phyloP scores from a whole-genome alignment of 1,284 basidiomycete genomes.

The Moesziomyces sp. region DNA sequence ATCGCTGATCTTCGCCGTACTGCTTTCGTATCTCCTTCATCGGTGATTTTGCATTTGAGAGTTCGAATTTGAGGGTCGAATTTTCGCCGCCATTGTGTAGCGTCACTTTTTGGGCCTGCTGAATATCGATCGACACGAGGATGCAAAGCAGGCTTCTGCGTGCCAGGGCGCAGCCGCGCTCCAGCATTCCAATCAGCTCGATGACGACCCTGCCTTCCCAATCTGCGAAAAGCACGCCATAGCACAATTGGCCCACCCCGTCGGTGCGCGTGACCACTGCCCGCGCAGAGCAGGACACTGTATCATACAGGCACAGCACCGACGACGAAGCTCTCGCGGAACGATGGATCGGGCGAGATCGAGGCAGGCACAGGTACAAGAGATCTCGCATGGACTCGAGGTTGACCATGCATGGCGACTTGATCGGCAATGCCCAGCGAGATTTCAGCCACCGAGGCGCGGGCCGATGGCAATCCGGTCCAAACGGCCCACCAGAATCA shows the following conservation, averaged over 20 bases:
- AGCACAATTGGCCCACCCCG: no score
- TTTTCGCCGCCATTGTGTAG: neutral
- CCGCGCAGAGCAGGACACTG: no score
- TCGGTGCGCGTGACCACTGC: no score
- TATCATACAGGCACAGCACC: no score
- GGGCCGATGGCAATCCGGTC: neutral
- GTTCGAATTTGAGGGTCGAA: no score
- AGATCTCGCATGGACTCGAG: neutral
- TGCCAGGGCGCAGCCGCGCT: no score
- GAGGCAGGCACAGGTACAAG: no score
- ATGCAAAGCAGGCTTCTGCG: no score
- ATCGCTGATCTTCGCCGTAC: no score
- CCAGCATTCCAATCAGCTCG: neutral
- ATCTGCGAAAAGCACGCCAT: neutral
- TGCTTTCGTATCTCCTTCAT: neutral
- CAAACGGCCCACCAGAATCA: conserved; percentile 7
- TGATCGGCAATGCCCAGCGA: neutral
- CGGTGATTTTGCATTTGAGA: neutral
- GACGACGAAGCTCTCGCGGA: no score
- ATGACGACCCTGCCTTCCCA: neutral
- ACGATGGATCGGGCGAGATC: no score
- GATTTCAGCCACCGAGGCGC: neutral
- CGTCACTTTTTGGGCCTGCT: neutral
- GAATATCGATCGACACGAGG: no score
- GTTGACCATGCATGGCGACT: neutral